Evolutionary conservation across 1,284 basidiomycete species (phyloP), one percentile per base, ranked within the genome.

Genomic region (Schizophyllum amplum): DNA sequence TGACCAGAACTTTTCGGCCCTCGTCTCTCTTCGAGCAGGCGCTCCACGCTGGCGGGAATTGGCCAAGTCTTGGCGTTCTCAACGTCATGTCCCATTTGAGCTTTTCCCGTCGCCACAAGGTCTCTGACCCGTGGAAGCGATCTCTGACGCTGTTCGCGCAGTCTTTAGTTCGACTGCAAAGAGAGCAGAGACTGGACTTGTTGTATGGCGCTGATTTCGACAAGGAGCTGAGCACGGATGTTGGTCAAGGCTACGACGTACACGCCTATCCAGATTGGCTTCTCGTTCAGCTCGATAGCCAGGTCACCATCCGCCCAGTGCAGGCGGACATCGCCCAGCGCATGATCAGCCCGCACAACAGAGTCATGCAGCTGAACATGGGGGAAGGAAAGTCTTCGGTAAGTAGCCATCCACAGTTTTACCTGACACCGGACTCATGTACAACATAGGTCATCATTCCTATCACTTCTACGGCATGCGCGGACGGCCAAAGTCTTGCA

Each of bases 321-420:
- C 81, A 83, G 59, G 63, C 65, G 2, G 55, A 65, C 0, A 68
- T 80, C 1, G 75, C 80, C 1, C 55, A 62, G 4, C 69, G 79
- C 52, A 83, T 83, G 80, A 75, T 79, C 17, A 22, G 20, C 13
- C 4, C 20, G 15, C 48, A 42, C 3, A 83, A 74, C 53, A 72
- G 71, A 0, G 63, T 71, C 3, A 67, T 79, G 27, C 81, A 83
- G 56, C 72, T 83, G n/a, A 81, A 82, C 51, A 82, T 83, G 81
- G 80, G 80, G 1, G 80, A 82, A 60, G 81, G 81, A 4, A 82
- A 82, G 60, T 75, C 80, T 1, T 77, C 78, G 0, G 80, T 59
- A 24, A 42, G 57, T 53, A 21, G 17, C 22, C 21, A 11, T 24
- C 4, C 13, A 22, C 20, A 13, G 17, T 3, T 5, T 24, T 13